Percentiles rank a stretch among this genome's conserved stretches.
Conservation (phyloP, 176 grass and related monocot species). For the Juncus effusus region DNA sequence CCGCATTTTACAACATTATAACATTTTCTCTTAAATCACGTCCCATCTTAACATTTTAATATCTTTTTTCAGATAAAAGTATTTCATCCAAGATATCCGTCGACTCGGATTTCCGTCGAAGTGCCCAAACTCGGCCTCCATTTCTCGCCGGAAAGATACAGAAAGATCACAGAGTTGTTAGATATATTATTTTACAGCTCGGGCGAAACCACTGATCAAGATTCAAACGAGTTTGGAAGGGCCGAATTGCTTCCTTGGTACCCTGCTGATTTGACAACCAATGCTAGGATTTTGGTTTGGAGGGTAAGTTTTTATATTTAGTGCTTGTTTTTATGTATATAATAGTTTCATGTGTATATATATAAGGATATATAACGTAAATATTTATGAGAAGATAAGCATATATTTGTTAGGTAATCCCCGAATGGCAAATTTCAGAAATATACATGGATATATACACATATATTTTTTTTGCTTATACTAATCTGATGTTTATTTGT, state of each 20-base stretch:
- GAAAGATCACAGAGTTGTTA: conserved; percentile 67
- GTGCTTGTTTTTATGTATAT: too few relatives aligned
- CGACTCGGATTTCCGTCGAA: conserved; percentile 91
- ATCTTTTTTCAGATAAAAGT: conserved; percentile 77
- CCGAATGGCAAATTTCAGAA: neutral
- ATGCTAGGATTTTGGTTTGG: conserved; percentile 97
- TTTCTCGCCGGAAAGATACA: conserved; percentile 86
- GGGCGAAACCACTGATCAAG: conserved; percentile 44
- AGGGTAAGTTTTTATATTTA: conserved; percentile 48
- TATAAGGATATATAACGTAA: conserved; percentile 4
- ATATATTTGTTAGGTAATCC: too few relatives aligned
- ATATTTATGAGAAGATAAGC: neutral
- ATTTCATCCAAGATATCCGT: conserved; percentile 84
- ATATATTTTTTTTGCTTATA: neutral
- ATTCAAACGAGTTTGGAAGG: conserved; percentile 32
- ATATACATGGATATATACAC: neutral
- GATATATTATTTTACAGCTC: conserved; percentile 52
- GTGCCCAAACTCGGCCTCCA: conserved; percentile 86
- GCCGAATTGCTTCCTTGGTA: conserved; percentile 61
- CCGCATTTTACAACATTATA: neutral
- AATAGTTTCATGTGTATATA: neutral
- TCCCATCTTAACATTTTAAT: neutral
- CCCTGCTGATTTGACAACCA: conserved; percentile 75
- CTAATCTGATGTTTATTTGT: conserved; percentile 4
- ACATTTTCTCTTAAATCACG: neutral